Conservation (phyloP, 106 monocot genomes). For the Acanthochlamys bracteata region DNA sequence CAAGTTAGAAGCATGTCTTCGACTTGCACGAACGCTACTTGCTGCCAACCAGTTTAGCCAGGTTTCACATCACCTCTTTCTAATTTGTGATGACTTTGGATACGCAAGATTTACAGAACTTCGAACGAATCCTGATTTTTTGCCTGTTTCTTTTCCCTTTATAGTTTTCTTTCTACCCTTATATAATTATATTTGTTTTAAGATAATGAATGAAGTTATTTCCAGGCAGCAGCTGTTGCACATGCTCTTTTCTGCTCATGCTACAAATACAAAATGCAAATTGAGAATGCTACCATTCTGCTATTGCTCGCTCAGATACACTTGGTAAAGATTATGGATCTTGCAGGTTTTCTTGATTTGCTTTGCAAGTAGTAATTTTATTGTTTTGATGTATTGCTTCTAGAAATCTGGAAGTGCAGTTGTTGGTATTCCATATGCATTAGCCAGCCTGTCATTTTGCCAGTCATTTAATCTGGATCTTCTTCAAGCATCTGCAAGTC, state of each 20-base stretch:
- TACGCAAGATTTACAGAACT: too few species aligned
- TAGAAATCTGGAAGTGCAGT: slow-evolving; percentile 93
- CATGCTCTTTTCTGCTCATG: slow-evolving; percentile 75
- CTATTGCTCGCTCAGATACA: slow-evolving; percentile 92
- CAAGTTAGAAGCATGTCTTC: slow-evolving; percentile 73
- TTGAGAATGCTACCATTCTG: slow-evolving; percentile 87
- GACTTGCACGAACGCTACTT: slow-evolving; percentile 86
- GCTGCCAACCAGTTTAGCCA: slow-evolving; percentile 80
- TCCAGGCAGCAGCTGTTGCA: slow-evolving; percentile 75
- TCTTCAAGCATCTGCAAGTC: slow-evolving; percentile 83
- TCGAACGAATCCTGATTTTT: background rate
- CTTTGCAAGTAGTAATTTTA: background rate
- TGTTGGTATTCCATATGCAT: slow-evolving; percentile 75
- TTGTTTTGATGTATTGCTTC: slow-evolving; percentile 1
- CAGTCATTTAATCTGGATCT: slow-evolving; percentile 92
- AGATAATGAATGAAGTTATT: background rate
- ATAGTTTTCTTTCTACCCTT: background rate
- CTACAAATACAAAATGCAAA: slow-evolving; percentile 86
- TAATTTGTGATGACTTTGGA: background rate
- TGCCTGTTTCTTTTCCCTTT: background rate
- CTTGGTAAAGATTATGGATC: slow-evolving; percentile 30
- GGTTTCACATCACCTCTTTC: slow-evolving; percentile 19
- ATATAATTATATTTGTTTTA: background rate
- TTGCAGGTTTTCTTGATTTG: background rate
- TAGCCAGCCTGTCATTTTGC: slow-evolving; percentile 88